Base-by-base conservation (phyloP, 805 yeast species). In the Candida peoriensis region DNA sequence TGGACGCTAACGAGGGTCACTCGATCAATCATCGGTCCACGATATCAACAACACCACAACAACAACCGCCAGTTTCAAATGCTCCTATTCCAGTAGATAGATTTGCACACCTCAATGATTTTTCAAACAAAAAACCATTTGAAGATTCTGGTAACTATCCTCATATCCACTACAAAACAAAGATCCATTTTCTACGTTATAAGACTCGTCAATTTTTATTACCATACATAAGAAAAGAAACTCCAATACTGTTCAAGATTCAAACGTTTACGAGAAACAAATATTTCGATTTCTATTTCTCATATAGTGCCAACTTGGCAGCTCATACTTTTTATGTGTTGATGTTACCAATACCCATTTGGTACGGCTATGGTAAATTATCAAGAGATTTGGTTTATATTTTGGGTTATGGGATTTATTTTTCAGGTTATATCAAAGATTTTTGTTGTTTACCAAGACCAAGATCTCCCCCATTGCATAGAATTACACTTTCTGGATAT, bases 261-360 rank as follows among this genome's bases (percentile, higher is more conserved):
- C 98, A 90, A 62, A 34, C 48, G 4, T 30, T 38, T 5, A 49
- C 65, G 10, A 65, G 95, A 38, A 55, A 59, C 24, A 67, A 76
- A 2, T 32, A 57, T 13, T 58, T 79, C 33, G 97, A 89, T 60
- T 50, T 66, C 18, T 93, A 82, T 50, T 90, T 90, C 60, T 82
- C 94, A 8, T 76, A 85, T 67, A 74, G 95, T 4, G 96, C 97
- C 13, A 79, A 82, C 48, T 65, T 93, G 43, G 98, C 96, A 0
- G 76, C 95, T 5, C 98, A 90, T 59, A 86, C 96, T 0, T 93
- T 93, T 55, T 90, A 90, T 56, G 95, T 93, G 32, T 56, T 90
- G 32, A 78, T 86, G 77, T 68, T 90, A 24, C 98, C 98, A 1
- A 54, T 83, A 8, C 85, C 93, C 10, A 68, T 76, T 22, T 90